These are phyloP conservation scores for Populus hybrid DNA, from an alignment of 441 rosid genomes.

Conservation along the genomic window DNA sequence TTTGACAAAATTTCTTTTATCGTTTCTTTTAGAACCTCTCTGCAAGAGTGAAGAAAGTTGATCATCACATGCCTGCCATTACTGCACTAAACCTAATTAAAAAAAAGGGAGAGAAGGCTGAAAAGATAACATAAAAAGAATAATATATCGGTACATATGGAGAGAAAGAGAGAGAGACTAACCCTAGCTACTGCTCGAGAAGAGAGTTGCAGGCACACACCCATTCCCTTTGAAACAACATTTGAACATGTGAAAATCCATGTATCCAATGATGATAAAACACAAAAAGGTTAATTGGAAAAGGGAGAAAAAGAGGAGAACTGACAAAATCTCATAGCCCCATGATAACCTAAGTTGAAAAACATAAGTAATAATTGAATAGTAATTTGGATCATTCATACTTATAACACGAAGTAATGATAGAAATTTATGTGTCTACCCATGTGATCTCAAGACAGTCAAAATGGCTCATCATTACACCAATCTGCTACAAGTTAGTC, in stretches of 20 bases:
- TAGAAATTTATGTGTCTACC: slow-evolving; percentile 3
- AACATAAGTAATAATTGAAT: neutral
- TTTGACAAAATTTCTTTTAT: neutral
- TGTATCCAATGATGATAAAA: slow-evolving; percentile 12
- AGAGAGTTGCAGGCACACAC: neutral
- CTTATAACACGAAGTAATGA: slow-evolving; percentile 9
- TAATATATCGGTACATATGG: neutral
- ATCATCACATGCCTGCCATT: neutral
- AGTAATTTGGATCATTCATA: neutral
- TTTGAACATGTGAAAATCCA: slow-evolving; percentile 1
- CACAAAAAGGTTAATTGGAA: neutral
- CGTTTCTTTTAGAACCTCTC: neutral
- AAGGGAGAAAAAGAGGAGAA: neutral
- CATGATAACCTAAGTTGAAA: slow-evolving; percentile 4
- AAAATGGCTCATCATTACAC: slow-evolving; percentile 32
- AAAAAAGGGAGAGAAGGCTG: neutral
- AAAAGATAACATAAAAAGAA: neutral
- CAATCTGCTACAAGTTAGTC: slow-evolving; percentile 27
- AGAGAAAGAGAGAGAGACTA: neutral
- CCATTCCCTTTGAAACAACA: neutral
- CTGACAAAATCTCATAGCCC: slow-evolving; percentile 9
- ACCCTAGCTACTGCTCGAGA: neutral
- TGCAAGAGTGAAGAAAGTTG: neutral
- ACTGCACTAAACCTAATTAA: neutral
- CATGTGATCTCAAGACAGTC: slow-evolving; percentile 15